Evolutionary conservation across 371 early-diverging fungal species (phyloP).

Genomic region (Blakeslea trispora): DNA sequence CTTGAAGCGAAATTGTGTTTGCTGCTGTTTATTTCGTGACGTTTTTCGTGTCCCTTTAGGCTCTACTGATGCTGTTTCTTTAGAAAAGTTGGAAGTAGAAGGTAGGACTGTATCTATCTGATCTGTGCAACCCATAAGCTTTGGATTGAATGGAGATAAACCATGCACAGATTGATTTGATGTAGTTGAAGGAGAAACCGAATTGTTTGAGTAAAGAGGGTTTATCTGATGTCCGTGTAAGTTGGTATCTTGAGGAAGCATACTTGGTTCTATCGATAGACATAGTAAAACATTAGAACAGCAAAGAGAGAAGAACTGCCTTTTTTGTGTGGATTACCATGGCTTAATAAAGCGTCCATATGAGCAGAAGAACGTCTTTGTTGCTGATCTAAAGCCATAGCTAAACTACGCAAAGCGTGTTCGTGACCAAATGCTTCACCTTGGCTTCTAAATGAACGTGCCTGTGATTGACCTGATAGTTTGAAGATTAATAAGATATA

Average conservation of each 20-base stretch:
- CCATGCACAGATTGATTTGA: too few relatives aligned
- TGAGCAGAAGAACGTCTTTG: neutral
- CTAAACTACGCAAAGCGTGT: neutral
- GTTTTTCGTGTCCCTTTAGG: neutral
- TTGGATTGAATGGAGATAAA: neutral
- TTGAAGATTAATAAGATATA: neutral
- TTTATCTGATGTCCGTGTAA: too few relatives aligned
- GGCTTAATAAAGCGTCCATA: neutral
- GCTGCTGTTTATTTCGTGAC: neutral
- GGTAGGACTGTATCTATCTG: neutral
- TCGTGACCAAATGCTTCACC: neutral
- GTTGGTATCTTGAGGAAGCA: too few relatives aligned
- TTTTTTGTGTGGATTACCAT: neutral
- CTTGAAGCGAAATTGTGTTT: neutral
- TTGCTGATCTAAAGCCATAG: neutral
- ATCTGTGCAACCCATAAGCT: neutral
- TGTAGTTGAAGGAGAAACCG: too few relatives aligned
- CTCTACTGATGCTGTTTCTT: neutral
- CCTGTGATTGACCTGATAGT: neutral
- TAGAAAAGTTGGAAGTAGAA: slow-evolving; percentile 1
- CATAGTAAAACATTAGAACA: too few relatives aligned
- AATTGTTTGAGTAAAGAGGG: too few relatives aligned
- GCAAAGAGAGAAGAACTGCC: too few relatives aligned
- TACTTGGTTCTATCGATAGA: too few relatives aligned
- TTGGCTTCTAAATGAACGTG: too few relatives aligned